A percentile compares a stretch with the other conserved stretches of the same genome.
These are phyloP conservation scores for Pleurotus ostreatus DNA, from an alignment of 768 basidiomycete genomes.

Conservation along the genomic window DNA sequence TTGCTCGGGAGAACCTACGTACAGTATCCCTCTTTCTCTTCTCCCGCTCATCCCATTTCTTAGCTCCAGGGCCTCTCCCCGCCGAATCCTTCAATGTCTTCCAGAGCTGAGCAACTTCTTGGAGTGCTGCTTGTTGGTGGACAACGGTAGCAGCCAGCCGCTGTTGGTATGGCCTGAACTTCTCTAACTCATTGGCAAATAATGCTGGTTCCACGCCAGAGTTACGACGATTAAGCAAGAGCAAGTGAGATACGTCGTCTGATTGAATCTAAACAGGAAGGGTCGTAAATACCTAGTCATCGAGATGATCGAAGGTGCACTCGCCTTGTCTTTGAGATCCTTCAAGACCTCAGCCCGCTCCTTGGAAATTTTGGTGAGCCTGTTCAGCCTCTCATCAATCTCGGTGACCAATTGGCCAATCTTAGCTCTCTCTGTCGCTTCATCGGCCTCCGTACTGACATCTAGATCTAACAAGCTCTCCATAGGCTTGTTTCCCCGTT, in stretches of 20 bases:
- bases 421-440: conserved; percentile 64
- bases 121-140: conserved; percentile 67
- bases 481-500: conserved; percentile 30
- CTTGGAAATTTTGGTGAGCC: conserved; percentile 76
- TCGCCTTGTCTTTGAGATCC: conserved; percentile 94
- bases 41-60: conserved; percentile 81
- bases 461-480: conserved; percentile 63
- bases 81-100: conserved; percentile 68
- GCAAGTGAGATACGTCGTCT: conserved; percentile 94
- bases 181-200: conserved; percentile 92
- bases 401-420: conserved; percentile 64
- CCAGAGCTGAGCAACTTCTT: conserved; percentile 76
- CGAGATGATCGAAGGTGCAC: neutral
- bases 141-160: conserved; percentile 74
- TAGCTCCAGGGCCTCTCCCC: conserved; percentile 71
- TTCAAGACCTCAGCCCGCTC: conserved; percentile 86
- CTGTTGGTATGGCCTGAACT: conserved; percentile 89
- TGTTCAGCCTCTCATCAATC: conserved; percentile 74
- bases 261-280: conserved; percentile 66
- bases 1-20: conserved; percentile 65
- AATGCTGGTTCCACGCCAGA: conserved; percentile 78
- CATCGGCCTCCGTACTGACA: conserved; percentile 53
- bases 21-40: conserved; percentile 73
- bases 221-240: conserved; percentile 87
- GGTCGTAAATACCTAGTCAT: neutral